Evolutionary conservation across 2,329 filamentous ascomycete species (phyloP).

Genomic region (Zymoseptoria tritici): DNA sequence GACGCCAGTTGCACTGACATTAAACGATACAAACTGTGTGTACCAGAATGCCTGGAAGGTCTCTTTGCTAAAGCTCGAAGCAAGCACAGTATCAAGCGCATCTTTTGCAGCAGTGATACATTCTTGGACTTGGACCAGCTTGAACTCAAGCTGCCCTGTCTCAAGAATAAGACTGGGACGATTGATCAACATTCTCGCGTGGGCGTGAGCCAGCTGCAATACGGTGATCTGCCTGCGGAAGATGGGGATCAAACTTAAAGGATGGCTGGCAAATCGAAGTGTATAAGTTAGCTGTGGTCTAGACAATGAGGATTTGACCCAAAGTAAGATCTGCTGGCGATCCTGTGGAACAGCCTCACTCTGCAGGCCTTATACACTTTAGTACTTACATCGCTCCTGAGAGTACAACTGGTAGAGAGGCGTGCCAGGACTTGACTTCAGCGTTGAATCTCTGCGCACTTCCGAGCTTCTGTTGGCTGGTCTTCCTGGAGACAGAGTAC

Average conservation of each 20-base stretch:
- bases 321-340: no score
- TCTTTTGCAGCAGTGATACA: conserved; percentile 44
- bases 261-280: no score
- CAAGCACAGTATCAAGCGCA: conserved; percentile 39
- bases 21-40: conserved; percentile 49
- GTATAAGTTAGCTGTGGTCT: no score
- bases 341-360: no score
- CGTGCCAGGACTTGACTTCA: conserved; percentile 41
- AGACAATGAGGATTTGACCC: no score
- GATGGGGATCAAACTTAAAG: conserved; percentile 40
- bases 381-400: conserved; percentile 33
- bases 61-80: conserved; percentile 26
- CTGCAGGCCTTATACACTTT: no score
- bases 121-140: conserved; percentile 34
- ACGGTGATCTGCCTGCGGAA: conserved; percentile 49
- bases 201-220: conserved; percentile 47
- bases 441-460: conserved; percentile 35
- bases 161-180: conserved; percentile 45
- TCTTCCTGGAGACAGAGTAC: conserved; percentile 14
- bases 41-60: conserved; percentile 47
- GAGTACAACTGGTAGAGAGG: conserved; percentile 38
- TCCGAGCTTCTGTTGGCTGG: conserved; percentile 17
- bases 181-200: conserved; percentile 51
- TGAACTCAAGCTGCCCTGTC: conserved; percentile 11
- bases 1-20: conserved; percentile 13